These are phyloP conservation scores for Lathyrus aphaca DNA, from an alignment of 306 rosid genomes.

Conservation along the genomic window DNA sequence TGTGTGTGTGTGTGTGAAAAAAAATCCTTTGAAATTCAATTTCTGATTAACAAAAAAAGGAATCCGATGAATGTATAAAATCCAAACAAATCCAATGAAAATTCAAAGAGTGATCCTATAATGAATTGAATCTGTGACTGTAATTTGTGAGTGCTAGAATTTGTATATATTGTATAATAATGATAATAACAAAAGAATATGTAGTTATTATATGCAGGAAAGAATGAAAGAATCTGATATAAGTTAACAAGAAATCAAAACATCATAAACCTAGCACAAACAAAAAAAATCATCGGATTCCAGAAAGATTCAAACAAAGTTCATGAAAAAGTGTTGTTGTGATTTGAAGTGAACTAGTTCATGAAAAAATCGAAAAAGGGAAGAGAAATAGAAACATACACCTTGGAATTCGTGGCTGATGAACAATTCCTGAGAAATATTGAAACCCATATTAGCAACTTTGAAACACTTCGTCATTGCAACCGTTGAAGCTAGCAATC, in stretches of 20 bases:
- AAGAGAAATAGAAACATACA: conserved; percentile 67
- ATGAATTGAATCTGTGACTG: conserved; percentile 41
- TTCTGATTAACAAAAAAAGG: conserved; percentile 36
- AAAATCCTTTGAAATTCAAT: conserved; percentile 4
- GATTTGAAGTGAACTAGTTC: not conserved
- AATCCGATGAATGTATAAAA: conserved; percentile 86
- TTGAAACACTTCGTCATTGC: conserved; percentile 55
- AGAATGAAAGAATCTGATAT: conserved; percentile 76
- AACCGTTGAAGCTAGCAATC: conserved; percentile 1
- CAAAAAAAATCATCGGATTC: conserved; percentile 96
- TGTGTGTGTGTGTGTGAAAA: conserved; percentile 72
- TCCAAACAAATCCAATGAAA: conserved; percentile 39
- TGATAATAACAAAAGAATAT: conserved; percentile 40
- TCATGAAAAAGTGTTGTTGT: conserved; percentile 48
- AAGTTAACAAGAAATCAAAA: conserved; percentile 28
- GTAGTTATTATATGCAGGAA: conserved; percentile 46
- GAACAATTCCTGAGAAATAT: conserved; percentile 52
- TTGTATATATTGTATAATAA: no score
- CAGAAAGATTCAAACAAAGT: conserved; percentile 60
- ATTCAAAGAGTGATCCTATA: conserved; percentile 61
- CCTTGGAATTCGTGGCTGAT: conserved; percentile 52
- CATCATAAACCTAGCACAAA: conserved; percentile 46
- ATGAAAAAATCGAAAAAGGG: conserved; percentile 45
- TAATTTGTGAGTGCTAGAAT: not conserved
- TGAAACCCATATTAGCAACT: conserved; percentile 58